phyloP scores from a whole-genome alignment of 257 asterid species.

The Solanum tarijense region DNA sequence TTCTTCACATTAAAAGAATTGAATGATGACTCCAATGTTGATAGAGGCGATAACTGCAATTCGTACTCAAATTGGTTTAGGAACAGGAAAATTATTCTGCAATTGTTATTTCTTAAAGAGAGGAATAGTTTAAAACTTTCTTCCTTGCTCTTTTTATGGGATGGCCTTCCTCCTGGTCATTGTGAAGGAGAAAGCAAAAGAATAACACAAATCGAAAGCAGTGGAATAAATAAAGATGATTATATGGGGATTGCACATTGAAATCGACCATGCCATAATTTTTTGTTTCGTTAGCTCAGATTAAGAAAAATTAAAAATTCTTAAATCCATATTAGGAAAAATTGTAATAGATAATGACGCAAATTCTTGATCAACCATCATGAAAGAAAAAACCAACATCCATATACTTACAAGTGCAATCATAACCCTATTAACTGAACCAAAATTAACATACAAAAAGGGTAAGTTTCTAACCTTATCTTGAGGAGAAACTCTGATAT shows the following conservation, averaged over 20 bases:
- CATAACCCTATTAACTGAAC: neutral
- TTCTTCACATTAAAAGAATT: slow-evolving; percentile 74
- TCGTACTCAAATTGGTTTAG: slow-evolving; percentile 9
- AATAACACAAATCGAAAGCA: neutral
- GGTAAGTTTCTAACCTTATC: neutral
- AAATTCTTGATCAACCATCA: neutral
- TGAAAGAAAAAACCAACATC: neutral
- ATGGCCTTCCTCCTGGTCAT: slow-evolving; percentile 34
- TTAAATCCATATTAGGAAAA: neutral
- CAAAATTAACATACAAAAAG: neutral
- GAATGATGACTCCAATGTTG: slow-evolving; percentile 82
- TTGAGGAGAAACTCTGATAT: neutral
- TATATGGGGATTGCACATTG: neutral
- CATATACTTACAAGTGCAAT: neutral
- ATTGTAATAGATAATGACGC: neutral
- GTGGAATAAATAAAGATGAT: neutral
- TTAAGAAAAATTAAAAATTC: neutral
- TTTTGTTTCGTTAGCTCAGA: neutral
- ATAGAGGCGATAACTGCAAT: slow-evolving; percentile 74
- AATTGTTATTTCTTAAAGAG: neutral
- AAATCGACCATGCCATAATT: neutral
- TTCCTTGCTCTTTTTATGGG: slow-evolving; percentile 50
- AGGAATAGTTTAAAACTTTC: slow-evolving; percentile 43
- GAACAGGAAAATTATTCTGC: neutral
- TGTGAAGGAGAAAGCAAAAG: neutral